phyloP scores from a whole-genome alignment of 352 stramenopile genomes.

The Phytophthora cryptogea region DNA sequence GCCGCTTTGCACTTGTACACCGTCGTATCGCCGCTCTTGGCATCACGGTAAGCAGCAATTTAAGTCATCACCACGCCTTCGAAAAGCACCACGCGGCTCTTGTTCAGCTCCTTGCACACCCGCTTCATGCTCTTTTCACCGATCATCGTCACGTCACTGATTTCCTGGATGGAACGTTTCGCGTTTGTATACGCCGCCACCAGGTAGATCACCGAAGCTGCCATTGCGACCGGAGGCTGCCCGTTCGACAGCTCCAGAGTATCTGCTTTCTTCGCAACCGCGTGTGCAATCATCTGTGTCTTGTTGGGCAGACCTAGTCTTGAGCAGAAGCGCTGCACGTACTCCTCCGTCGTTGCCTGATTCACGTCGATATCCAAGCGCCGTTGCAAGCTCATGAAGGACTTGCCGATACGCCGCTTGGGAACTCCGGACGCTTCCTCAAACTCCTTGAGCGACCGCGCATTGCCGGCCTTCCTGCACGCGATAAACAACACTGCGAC shows the following conservation, averaged over 20 bases:
- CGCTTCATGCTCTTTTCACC: constrained; percentile 84
- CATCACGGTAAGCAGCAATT: constrained; percentile 18
- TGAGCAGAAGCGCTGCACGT: constrained; percentile 79
- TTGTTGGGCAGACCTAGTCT: constrained; percentile 73
- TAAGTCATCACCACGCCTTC: constrained; percentile 72
- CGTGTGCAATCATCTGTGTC: constrained; percentile 76
- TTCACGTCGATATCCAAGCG: constrained; percentile 65
- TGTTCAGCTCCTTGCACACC: constrained; percentile 88
- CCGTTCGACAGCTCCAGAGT: constrained; percentile 65
- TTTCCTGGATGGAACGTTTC: constrained; percentile 82
- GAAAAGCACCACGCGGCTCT: constrained; percentile 79
- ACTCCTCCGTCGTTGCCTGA: constrained; percentile 74
- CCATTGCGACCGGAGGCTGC: constrained; percentile 73
- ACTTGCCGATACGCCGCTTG: constrained; percentile 83
- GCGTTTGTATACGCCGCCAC: constrained; percentile 82
- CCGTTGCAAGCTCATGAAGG: constrained; percentile 68
- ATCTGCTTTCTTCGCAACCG: constrained; percentile 77
- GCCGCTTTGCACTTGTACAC: constrained; percentile 4
- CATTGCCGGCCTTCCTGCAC: constrained; percentile 66
- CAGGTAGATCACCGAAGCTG: constrained; percentile 80
- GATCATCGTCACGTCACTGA: constrained; percentile 83
- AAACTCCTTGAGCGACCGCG: constrained; percentile 78
- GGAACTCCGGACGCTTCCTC: constrained; percentile 71
- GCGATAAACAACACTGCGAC: constrained; percentile 77
- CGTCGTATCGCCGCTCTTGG: constrained; percentile 18